Evolutionary conservation across 208 protist genomes (phyloP).

Genomic region (Leishmania braziliensis): DNA sequence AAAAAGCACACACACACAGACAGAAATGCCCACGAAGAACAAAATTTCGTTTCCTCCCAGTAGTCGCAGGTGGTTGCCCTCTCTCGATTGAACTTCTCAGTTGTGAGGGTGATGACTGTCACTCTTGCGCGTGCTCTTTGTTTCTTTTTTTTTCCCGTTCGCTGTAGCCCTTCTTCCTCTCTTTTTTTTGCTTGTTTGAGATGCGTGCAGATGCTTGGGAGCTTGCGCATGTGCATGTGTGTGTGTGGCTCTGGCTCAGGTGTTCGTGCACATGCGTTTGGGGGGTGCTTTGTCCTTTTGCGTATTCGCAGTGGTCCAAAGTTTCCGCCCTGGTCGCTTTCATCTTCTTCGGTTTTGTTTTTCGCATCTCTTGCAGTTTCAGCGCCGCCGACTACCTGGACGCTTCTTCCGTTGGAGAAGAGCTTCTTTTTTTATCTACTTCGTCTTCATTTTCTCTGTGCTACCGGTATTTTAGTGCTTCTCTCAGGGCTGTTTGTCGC

Average conservation of each 20-base stretch:
- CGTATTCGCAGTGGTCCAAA: background rate
- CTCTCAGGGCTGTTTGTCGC: background rate
- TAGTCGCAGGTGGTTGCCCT: background rate
- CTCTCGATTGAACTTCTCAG: background rate
- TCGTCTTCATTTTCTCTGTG: background rate
- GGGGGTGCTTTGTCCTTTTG: background rate
- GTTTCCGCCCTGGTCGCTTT: background rate
- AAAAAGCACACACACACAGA: background rate
- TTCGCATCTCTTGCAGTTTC: background rate
- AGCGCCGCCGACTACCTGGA: background rate
- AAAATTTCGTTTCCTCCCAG: background rate
- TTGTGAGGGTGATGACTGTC: background rate
- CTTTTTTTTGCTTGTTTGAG: background rate
- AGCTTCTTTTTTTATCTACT: background rate
- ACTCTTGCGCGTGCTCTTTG: background rate
- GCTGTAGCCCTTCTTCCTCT: background rate
- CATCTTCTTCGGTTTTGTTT: background rate
- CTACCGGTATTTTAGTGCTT: background rate
- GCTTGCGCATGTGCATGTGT: background rate
- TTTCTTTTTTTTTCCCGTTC: background rate
- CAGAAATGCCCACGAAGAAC: background rate
- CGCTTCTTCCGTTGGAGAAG: background rate
- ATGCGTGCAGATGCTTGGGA: background rate
- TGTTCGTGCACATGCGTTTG: background rate
- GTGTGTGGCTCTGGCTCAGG: background rate